Base-by-base conservation (phyloP, 2,329 filamentous ascomycete species). In the Xylariaceae sp. region DNA sequence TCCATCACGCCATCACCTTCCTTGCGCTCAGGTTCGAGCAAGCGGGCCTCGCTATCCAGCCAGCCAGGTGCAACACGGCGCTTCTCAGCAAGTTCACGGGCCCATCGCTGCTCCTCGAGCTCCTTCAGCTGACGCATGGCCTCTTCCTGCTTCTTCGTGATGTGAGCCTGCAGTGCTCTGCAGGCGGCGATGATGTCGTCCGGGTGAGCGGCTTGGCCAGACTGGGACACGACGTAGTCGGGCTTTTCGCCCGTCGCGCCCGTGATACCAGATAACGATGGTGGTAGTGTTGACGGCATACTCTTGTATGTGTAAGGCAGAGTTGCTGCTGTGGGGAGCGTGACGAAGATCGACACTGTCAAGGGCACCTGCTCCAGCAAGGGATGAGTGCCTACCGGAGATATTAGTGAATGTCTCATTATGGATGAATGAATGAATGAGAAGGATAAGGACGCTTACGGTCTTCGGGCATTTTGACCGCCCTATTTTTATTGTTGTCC, bases 221-320 rank as follows among this genome's bases (percentile, higher is more conserved):
- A 87, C 9, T 82, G 78, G 2, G 92, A 93, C 56, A 89, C 79
- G 18, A 97, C 86, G 74, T 95, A 97, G 64, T 82, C 82, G 35
- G 80, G 81, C 66, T 84, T 88, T n/a, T 75, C 64, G 69, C 75
- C 61, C 30, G 74, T 70, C 17, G 74, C 61, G 55, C 65, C 71
- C 11, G 73, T 73, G 17, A 82, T 77, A 60, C 81, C 80, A 6
- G 85, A 82, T 39, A 85, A 81, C 1, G 89, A 89, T 1, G 85
- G 85, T 0, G 94, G 93, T 0, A 97, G 84, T 1, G 91, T 89
- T 0, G 91, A 93, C 0, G 93, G 90, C 71, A 97, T 88, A 9
- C 86, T 83, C 72, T 92, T 93, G 82, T 97, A 97, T 67, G 91
- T 96, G 78, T 97, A 97, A 23, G 94, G 93, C 6, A 99, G 85